phyloP scores from a whole-genome alignment of 306 rosid species.

The Casuarina glauca region DNA sequence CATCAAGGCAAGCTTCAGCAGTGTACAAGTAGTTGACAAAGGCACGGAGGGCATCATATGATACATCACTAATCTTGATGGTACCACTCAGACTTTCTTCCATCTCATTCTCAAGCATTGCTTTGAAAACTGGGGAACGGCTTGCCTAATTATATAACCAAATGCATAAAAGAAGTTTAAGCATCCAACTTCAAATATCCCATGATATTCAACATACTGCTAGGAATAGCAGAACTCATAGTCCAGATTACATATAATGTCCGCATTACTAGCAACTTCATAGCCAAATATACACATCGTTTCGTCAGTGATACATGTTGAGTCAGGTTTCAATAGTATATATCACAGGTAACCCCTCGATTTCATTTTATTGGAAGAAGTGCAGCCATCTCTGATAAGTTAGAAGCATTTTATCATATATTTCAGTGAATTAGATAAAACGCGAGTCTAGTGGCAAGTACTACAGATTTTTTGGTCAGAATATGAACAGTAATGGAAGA shows the following conservation, averaged over 20 bases:
- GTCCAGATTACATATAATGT: too few species aligned
- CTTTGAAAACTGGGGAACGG: conserved; percentile 84
- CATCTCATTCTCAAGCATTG: conserved; percentile 90
- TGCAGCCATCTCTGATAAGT: neutral
- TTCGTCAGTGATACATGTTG: too few species aligned
- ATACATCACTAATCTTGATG: conserved; percentile 69
- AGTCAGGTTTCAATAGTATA: neutral
- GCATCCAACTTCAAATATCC: neutral
- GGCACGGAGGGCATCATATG: conserved; percentile 64
- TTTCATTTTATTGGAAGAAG: neutral
- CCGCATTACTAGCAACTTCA: too few species aligned
- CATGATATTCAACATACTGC: neutral
- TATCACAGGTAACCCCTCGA: neutral
- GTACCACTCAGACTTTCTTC: conserved; percentile 79
- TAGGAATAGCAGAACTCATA: neutral
- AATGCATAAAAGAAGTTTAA: neutral
- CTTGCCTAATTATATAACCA: conserved; percentile 41
- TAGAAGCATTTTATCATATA: neutral
- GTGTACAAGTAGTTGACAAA: conserved; percentile 78
- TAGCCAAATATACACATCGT: too few species aligned
- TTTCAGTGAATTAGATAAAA: neutral
- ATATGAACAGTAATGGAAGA: neutral
- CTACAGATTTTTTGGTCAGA: neutral
- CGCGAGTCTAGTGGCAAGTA: neutral
- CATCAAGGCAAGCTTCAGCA: conserved; percentile 71